Conservation (phyloP, 768 basidiomycete species). For the Boletus rufocinnamomeus region DNA sequence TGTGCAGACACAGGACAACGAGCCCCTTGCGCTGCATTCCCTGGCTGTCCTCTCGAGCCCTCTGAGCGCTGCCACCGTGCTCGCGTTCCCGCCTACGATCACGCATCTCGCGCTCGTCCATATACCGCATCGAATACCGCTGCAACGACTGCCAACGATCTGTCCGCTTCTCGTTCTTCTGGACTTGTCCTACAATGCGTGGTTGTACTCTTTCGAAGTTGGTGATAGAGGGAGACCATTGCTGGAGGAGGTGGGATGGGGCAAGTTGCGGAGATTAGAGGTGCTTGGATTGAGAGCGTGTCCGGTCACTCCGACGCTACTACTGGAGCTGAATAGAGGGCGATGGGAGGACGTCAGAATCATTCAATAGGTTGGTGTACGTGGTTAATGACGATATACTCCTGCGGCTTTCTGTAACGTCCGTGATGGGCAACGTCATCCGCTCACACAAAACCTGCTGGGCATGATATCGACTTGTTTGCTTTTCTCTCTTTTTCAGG, state of each 20-base stretch:
- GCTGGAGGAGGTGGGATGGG: conserved; percentile 59
- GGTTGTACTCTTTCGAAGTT: conserved; percentile 33
- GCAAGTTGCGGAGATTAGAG: conserved; percentile 51
- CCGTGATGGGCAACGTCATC: background rate
- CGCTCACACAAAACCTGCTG: background rate
- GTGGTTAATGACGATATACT: background rate
- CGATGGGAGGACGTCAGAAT: conserved; percentile 67
- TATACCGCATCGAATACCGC: conserved; percentile 46
- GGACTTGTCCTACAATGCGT: conserved; percentile 68
- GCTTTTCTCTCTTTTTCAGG: no score
- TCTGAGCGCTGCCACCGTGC: conserved; percentile 45
- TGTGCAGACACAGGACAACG: conserved; percentile 27
- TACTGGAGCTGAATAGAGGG: conserved; percentile 52
- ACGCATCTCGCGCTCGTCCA: conserved; percentile 62
- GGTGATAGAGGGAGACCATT: conserved; percentile 28
- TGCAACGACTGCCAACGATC: conserved; percentile 57
- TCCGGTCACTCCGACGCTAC: conserved; percentile 43
- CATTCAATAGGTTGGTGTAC: conserved; percentile 36
- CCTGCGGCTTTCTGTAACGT: background rate
- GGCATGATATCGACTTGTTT: conserved; percentile 1
- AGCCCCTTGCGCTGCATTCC: conserved; percentile 41
- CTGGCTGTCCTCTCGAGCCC: conserved; percentile 53
- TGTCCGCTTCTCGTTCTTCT: conserved; percentile 65
- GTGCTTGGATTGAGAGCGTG: conserved; percentile 61
- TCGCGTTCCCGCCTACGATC: conserved; percentile 62